These are phyloP conservation scores for Chrysosporium queenslandicum DNA, from an alignment of 2,329 filamentous ascomycete genomes.

Conservation along the genomic window DNA sequence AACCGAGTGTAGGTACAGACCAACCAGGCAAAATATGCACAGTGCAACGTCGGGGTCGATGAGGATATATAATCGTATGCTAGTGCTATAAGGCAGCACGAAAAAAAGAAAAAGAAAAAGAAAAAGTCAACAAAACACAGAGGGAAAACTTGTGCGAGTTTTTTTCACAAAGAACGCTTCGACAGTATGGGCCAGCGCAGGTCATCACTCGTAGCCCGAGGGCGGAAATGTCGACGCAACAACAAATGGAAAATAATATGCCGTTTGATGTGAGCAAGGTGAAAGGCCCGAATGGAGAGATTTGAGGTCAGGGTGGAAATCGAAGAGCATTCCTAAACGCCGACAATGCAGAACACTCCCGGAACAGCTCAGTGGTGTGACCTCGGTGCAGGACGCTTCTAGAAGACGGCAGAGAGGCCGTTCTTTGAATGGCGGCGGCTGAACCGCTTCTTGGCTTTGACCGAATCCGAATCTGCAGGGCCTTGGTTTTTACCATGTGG, in stretches of 20 bases:
- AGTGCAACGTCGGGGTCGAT: not conserved
- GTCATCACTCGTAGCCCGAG: constrained; percentile 16
- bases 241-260: constrained; percentile 3
- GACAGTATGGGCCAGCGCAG: constrained; percentile 7
- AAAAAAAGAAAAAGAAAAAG: not conserved
- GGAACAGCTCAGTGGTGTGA: constrained; percentile 4
- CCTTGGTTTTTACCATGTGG: constrained; percentile 36
- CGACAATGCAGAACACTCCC: constrained; percentile 10
- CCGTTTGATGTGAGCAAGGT: constrained; percentile 4
- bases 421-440: constrained; percentile 91
- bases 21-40: constrained; percentile 3
- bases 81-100: not conserved
- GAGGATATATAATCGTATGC: not conserved
- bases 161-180: constrained; percentile 10
- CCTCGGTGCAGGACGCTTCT: constrained; percentile 9
- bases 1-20: too few species aligned
- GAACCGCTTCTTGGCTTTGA: constrained; percentile 57
- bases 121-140: not conserved
- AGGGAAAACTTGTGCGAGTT: too few species aligned
- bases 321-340: not conserved
- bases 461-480: constrained; percentile 41
- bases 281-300: not conserved
- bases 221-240: constrained; percentile 1
- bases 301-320: not conserved
- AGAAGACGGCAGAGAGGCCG: constrained; percentile 83